A percentile compares a stretch with the other conserved stretches of the same genome.
Conservation (phyloP, 768 basidiomycete species). For the Pisolithus orientalis region DNA sequence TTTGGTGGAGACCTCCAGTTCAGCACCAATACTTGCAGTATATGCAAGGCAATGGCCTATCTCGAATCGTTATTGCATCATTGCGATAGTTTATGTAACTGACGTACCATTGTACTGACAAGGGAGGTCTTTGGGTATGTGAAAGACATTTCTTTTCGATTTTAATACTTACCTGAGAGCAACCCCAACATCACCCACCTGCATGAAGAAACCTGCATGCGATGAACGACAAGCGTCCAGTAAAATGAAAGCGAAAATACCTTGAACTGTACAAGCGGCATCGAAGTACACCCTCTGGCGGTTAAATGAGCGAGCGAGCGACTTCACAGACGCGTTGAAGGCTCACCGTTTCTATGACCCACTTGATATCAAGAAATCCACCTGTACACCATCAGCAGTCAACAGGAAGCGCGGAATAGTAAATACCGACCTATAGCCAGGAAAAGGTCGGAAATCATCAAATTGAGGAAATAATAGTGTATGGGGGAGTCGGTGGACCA, state of each 20-base stretch:
- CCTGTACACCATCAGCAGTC: conserved; percentile 17
- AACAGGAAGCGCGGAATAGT: not conserved
- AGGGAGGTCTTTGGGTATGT: conserved; percentile 1
- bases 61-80: not conserved
- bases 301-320: not conserved
- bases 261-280: conserved; percentile 30
- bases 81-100: not conserved
- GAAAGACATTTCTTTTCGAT: not conserved
- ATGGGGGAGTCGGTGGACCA: conserved; percentile 27
- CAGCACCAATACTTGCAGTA: conserved; percentile 16
- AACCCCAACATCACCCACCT: conserved; percentile 36
- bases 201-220: conserved; percentile 28
- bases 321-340: not conserved
- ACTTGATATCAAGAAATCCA: conserved; percentile 32
- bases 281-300: conserved; percentile 26
- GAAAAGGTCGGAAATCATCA: conserved; percentile 27
- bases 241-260: conserved; percentile 9
- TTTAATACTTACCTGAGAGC: conserved; percentile 28
- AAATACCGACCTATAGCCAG: conserved; percentile 27
- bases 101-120: conserved; percentile 14
- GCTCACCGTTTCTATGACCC: conserved; percentile 12
- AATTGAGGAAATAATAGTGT: conserved; percentile 28
- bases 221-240: not conserved
- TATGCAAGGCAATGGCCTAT: conserved; percentile 34
- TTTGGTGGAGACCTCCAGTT: too few species aligned